phyloP scores from a whole-genome alignment of 1,139 yeast species.

The Geotrichum europaeum region DNA sequence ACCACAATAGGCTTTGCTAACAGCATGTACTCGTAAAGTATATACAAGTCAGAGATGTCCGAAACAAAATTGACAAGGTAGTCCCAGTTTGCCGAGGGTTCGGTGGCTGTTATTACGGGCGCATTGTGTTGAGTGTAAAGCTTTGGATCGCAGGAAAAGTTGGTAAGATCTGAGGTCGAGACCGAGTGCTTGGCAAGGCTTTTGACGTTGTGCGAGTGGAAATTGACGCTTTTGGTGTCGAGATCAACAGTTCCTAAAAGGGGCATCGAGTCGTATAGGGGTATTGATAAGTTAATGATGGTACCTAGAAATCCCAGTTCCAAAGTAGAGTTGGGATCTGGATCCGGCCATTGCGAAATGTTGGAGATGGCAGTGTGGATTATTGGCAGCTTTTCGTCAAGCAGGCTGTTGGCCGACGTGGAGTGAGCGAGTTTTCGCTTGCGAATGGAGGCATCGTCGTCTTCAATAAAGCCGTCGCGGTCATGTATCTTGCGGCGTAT shows the following conservation, averaged over 20 bases:
- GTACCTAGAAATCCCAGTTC: conserved; percentile 30
- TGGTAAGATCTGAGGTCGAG: conserved; percentile 7
- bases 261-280: conserved; percentile 19
- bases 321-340: conserved; percentile 19
- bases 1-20: conserved; percentile 25
- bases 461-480: conserved; percentile 4
- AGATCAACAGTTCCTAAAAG: conserved; percentile 18
- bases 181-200: conserved; percentile 1
- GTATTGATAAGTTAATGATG: conserved; percentile 19
- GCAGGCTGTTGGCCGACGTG: neutral
- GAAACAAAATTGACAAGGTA: conserved; percentile 20
- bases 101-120: conserved; percentile 18
- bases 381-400: conserved; percentile 26
- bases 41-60: conserved; percentile 25
- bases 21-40: conserved; percentile 28
- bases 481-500: conserved; percentile 4
- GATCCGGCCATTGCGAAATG: conserved; percentile 30
- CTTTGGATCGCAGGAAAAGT: conserved; percentile 1
- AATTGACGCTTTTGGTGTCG: conserved; percentile 10
- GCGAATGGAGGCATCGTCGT: neutral
- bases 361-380: conserved; percentile 30
- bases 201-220: conserved; percentile 5
- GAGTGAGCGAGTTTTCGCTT: neutral
- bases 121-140: conserved; percentile 9
- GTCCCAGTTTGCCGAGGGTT: conserved; percentile 26